Evolutionary conservation across 2,329 filamentous ascomycete genomes (phyloP), one percentile per base, ranked within the genome.

Genomic region (Dothistroma septosporum): DNA sequence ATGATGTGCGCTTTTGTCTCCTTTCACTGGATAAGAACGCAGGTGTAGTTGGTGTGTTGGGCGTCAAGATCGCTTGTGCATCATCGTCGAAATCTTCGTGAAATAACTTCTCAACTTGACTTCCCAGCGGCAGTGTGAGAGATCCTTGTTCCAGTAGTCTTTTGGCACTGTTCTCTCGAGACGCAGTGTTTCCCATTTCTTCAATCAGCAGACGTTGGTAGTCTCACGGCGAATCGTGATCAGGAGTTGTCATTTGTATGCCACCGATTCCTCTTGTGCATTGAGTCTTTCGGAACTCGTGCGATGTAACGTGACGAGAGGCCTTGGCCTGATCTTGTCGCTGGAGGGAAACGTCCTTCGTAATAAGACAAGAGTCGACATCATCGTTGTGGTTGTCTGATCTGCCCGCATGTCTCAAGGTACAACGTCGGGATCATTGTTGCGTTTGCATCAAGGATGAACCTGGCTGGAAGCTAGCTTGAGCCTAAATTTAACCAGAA

Each of bases 91-190:
- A 53, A 22, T 58, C 56, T 22, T 58, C 56, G 35, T 58, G 35
- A 22, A 58, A 58, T 11, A 58, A 22, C 31, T 37, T 58, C 35
- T 58, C 56, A 2, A 58, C 56, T 49, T 58, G 46, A 32, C 56
- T 58, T 22, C 56, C 56, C 22, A 58, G n/a, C n/a, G 56, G 56
- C 11, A 58, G 32, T 4, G 28, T 53, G 28, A 37, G 19, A 8
- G 35, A n/a, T 44, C 48, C 21, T 53, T 58, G 32, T 14, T 53
- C 24, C 31, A 37, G 19, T 11, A 57, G 46, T 44, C 21, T 50
- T 19, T 49, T 48, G 41, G 44, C 35, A n/a, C n/a, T 35, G n/a
- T 57, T 31, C 21, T 49, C 41, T n/a, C 41, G n/a, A 8, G 55
- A 57, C n/a, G 46, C 28, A 21, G 33, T 49, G 55, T 49, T 50